Conservation (phyloP, 2,329 filamentous ascomycete genomes). For the Cladosporium sp. region DNA sequence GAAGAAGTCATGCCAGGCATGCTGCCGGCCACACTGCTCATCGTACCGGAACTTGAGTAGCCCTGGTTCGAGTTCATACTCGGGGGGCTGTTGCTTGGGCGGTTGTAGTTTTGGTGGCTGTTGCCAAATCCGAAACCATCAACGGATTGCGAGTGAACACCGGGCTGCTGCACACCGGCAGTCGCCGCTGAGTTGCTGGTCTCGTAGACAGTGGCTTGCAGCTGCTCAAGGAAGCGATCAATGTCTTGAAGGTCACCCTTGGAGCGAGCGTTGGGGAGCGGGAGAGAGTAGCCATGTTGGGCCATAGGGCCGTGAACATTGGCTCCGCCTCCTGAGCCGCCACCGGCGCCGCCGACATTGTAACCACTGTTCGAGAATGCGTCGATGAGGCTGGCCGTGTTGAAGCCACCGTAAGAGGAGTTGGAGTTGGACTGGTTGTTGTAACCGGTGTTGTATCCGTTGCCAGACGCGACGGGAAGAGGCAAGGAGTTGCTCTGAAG, state of each 20-base stretch:
- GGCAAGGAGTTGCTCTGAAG: slow-evolving; percentile 64
- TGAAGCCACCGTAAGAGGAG: slow-evolving; percentile 23
- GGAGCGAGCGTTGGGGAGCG: slow-evolving; percentile 83
- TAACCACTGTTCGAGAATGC: slow-evolving; percentile 26
- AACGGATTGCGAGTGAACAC: slow-evolving; percentile 54
- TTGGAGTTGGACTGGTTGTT: slow-evolving; percentile 21
- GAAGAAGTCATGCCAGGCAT: slow-evolving; percentile 36
- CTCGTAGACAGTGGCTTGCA: slow-evolving; percentile 94
- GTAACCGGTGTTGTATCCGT: slow-evolving; percentile 36
- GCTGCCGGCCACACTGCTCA: slow-evolving; percentile 34
- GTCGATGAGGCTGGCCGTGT: slow-evolving; percentile 31
- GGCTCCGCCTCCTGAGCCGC: slow-evolving; percentile 39
- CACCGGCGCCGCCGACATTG: slow-evolving; percentile 19
- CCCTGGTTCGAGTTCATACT: slow-evolving; percentile 26
- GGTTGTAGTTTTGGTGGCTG: slow-evolving; percentile 47
- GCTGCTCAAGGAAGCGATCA: slow-evolving; percentile 90
- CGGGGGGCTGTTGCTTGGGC: slow-evolving; percentile 55
- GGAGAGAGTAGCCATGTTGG: slow-evolving; percentile 77
- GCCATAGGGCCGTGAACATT: slow-evolving; percentile 50
- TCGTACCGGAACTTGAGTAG: slow-evolving; percentile 18
- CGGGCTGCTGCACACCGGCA: slow-evolving; percentile 71
- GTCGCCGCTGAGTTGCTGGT: slow-evolving; percentile 71
- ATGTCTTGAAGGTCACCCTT: slow-evolving; percentile 93
- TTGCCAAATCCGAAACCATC: slow-evolving; percentile 46
- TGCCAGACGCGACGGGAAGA: slow-evolving; percentile 31